Conservation (phyloP, 2,329 filamentous ascomycete genomes). For the Stachybotrys chartarum region DNA sequence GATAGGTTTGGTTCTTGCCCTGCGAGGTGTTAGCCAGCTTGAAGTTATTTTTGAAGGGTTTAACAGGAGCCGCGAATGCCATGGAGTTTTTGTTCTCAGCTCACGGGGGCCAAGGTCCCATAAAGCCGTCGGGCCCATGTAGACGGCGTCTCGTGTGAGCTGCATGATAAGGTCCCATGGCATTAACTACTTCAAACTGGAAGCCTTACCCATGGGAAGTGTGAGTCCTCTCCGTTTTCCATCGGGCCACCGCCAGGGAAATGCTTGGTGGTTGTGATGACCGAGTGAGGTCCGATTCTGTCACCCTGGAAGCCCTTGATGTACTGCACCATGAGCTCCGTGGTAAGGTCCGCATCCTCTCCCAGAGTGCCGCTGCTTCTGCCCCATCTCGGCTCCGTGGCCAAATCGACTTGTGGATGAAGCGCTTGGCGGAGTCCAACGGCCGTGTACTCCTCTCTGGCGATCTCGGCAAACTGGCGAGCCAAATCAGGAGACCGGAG, state of each 20-base stretch:
- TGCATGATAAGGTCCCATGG: no score
- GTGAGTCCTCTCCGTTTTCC: conserved; percentile 41
- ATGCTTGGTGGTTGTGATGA: conserved; percentile 43
- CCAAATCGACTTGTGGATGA: conserved; percentile 41
- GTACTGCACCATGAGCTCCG: conserved; percentile 29
- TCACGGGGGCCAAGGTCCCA: no score
- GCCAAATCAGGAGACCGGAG: conserved; percentile 33
- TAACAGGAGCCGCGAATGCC: no score
- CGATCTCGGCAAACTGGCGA: conserved; percentile 36
- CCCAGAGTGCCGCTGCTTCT: conserved; percentile 36
- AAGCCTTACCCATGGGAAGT: conserved; percentile 23
- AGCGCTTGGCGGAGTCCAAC: conserved; percentile 34
- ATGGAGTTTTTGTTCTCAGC: no score
- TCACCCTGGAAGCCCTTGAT: conserved; percentile 38
- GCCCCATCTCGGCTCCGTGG: conserved; percentile 42
- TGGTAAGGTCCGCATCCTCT: conserved; percentile 34
- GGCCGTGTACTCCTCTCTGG: conserved; percentile 34
- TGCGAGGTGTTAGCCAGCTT: conserved; percentile 20
- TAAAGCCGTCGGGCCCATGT: background rate
- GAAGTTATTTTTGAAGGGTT: no score
- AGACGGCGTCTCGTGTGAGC: no score
- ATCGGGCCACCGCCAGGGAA: conserved; percentile 44
- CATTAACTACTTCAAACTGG: background rate
- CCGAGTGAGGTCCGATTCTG: conserved; percentile 28
- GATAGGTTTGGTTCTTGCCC: conserved; percentile 44